Percentiles rank a stretch among this genome's conserved stretches.
phyloP scores from a whole-genome alignment of 2,329 filamentous ascomycete species.

The Colletotrichum sp. region DNA sequence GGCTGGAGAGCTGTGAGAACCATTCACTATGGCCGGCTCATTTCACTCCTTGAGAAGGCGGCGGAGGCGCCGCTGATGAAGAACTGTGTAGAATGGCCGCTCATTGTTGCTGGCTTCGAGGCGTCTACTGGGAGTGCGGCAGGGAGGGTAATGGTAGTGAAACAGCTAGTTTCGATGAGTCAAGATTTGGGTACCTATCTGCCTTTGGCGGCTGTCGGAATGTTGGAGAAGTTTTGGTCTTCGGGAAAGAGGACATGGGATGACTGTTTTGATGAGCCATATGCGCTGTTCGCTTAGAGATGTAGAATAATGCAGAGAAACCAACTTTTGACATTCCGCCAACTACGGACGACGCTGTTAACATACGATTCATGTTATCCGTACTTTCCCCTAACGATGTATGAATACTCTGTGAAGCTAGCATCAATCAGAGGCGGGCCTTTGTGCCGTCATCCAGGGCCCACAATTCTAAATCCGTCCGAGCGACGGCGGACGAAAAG shows the following conservation, averaged over 20 bases:
- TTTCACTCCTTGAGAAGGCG: slow-evolving; percentile 20
- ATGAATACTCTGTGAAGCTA: too few relatives aligned
- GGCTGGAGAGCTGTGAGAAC: slow-evolving; percentile 14
- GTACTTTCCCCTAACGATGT: too few relatives aligned
- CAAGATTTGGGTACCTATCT: neutral
- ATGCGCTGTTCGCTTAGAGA: neutral
- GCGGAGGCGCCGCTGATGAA: neutral
- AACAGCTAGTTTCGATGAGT: neutral
- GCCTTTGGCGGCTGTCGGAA: neutral
- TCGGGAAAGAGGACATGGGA: neutral
- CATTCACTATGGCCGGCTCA: slow-evolving; percentile 17
- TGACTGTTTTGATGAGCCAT: slow-evolving; percentile 5
- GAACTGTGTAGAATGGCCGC: neutral
- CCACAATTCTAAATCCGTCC: neutral
- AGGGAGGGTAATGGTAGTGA: neutral
- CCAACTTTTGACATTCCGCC: too few relatives aligned
- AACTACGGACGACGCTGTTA: too few relatives aligned
- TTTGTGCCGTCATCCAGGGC: too few relatives aligned
- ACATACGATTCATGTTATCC: too few relatives aligned
- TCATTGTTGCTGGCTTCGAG: slow-evolving; percentile 10
- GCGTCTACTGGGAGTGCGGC: neutral
- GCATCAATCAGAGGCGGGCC: too few relatives aligned
- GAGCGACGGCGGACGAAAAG: neutral
- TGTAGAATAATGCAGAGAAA: neutral
- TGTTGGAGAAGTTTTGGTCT: slow-evolving; percentile 2